Evolutionary conservation across 768 basidiomycete species (phyloP), one percentile per base, ranked within the genome.

Genomic region (Suillus brevipes): DNA sequence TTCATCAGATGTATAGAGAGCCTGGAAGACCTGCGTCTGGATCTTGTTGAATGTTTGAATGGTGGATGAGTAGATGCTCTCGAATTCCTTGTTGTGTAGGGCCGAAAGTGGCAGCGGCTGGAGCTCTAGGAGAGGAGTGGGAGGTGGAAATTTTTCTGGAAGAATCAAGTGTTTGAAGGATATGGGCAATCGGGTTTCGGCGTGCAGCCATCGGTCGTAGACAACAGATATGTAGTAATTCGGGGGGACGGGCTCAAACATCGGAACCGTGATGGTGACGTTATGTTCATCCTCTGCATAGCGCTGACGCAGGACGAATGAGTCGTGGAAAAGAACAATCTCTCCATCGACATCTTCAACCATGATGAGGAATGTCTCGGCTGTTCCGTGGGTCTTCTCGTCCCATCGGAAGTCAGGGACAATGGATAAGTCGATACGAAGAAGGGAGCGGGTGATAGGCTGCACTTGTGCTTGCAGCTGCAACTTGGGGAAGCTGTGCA

Each of bases 371-470:
- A 99, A 99, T 0, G 91, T 88, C 77, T 99, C 95, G 0, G 94
- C 89, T 0, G 82, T 77, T 4, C 95, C 93, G 69, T 99, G 97
- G 7, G 95, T 86, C 75, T 94, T 94, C 71, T 95, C 93, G 43
- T 98, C 96, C 97, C 97, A 99, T 53, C 90, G 86, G 87, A 99
- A 99, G 74, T 99, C 97, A n/a, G 97, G 96, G 4, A 88, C 87
- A 73, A 99, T 96, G 3, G 94, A 94, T 18, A 99, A 79, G 68
- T 99, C 97, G 63, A 99, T 90, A 40, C 94, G 88, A 16, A 99
- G 85, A 16, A 99, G 86, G 0, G 94, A 92, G 12, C 96, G 89
- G 0, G 97, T 99, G 71, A 99, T 95, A 0, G 97, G 97, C 70
- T 97, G 94, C 0, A 99, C 97, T 72, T 97, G 94, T 0, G 97